Base-by-base conservation (phyloP, 805 yeast genomes). In the Myxozyma udenii region DNA sequence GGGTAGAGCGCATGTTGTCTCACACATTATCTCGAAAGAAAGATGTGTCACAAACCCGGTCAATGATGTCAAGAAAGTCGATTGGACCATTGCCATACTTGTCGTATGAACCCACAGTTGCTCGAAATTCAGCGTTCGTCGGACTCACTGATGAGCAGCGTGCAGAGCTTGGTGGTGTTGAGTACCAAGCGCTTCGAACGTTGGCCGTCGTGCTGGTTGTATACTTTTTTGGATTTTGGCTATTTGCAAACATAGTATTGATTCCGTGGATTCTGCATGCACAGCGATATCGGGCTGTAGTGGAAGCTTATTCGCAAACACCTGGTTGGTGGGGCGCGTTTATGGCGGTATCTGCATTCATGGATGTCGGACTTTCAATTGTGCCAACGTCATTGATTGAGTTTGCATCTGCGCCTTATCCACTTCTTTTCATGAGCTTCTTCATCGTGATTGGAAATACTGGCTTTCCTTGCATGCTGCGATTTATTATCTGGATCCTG, bases 121-220 rank as follows among this genome's bases (percentile, higher is more conserved):
- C 96, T 9, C 78, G 97, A 67, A 93, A 93, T 68, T 91, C 98
- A 0, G 84, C 90, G 0, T 93, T 93, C 73, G 85, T 88, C 1
- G 85, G 85, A 14, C 68, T 93, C 39, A 80, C 87, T 2, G 87
- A 82, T 33, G 83, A 78, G 22, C 98, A 93, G 67, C 89, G 87
- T 63, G 95, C 86, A 53, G 99, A 93, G 66, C 71, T 93, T 35
- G 99, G 98, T 35, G 99, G 98, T 44, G 96, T 93, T 14, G 99
- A 93, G 65, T 93, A 93, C 66, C 77, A 97, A 40, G 88, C 99
- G 0, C 76, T 87, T 51, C 88, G 88, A 64, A 71, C 89, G 7
- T 71, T 93, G 50, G 80, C 85, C 51, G 77, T 78, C 57, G 78
- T 91, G 41, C 68, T 91, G 12, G 65, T 80, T 0, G 52, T 67